A percentile compares a stretch with the other conserved stretches of the same genome.
Evolutionary conservation across 768 basidiomycete genomes (phyloP).

Genomic region (Macrocybe gigantea): DNA sequence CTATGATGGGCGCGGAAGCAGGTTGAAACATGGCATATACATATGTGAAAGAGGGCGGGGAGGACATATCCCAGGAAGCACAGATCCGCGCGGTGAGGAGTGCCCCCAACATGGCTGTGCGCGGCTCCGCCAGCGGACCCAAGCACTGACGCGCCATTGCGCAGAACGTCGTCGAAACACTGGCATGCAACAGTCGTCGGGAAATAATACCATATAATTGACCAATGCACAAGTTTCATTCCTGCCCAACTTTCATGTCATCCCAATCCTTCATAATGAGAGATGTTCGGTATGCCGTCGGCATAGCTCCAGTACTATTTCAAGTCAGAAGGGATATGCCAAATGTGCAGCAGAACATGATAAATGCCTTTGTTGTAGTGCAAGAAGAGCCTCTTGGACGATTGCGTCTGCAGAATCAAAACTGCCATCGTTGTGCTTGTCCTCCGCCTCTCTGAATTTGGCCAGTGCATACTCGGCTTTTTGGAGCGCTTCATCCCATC

Average conservation of each 20-base stretch:
- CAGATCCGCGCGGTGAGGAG: conserved; percentile 88
- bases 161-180: conserved; percentile 63
- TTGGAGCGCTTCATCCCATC: conserved; percentile 11
- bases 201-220: too few relatives aligned
- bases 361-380: conserved; percentile 10
- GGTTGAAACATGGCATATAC: conserved; percentile 57
- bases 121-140: conserved; percentile 30
- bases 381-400: conserved; percentile 4
- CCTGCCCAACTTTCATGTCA: conserved; percentile 6
- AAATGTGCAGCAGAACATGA: neutral
- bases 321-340: conserved; percentile 6
- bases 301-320: conserved; percentile 8
- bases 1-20: conserved; percentile 76
- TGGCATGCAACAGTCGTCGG: too few relatives aligned
- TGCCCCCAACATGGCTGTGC: conserved; percentile 29
- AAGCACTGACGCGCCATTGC: conserved; percentile 45
- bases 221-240: conserved; percentile 1
- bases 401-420: conserved; percentile 6
- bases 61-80: conserved; percentile 63
- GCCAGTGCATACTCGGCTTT: conserved; percentile 11
- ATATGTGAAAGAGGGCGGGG: conserved; percentile 60
- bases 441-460: neutral
- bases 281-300: conserved; percentile 5
- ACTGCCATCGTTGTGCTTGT: conserved; percentile 5
- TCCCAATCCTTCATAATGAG: conserved; percentile 9